Evolutionary conservation across 2,329 filamentous ascomycete genomes (phyloP).

Genomic region (Fusarium dimerum): DNA sequence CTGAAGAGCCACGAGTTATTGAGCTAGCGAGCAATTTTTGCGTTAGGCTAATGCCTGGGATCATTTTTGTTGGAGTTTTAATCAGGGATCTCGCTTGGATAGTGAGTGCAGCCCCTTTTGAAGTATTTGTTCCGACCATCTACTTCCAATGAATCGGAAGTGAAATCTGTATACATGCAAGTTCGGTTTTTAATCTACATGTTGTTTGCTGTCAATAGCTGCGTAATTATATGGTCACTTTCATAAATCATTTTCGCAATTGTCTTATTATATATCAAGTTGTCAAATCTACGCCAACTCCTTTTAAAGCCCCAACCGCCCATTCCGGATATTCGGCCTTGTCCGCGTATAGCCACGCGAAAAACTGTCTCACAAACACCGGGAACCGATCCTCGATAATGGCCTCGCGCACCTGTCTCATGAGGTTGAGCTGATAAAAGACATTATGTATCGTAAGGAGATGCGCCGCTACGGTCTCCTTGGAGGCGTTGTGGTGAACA

Average conservation of each 20-base stretch:
- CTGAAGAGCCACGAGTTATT: constrained; percentile 6
- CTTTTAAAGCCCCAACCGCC: constrained; percentile 77
- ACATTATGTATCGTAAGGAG: constrained; percentile 94
- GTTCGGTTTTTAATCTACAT: not conserved
- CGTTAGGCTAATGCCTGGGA: constrained; percentile 1
- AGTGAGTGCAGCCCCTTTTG: not conserved
- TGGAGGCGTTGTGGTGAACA: constrained; percentile 86
- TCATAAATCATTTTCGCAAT: not conserved
- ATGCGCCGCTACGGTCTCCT: constrained; percentile 89
- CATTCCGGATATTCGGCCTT: constrained; percentile 74
- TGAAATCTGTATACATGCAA: not conserved
- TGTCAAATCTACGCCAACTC: constrained; percentile 72
- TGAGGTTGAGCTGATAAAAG: constrained; percentile 84
- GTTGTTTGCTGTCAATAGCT: no score
- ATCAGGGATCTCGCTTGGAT: not conserved
- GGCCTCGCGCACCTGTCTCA: constrained; percentile 72
- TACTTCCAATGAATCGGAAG: not conserved
- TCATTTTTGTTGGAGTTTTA: not conserved
- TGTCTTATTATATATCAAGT: constrained; percentile 18
- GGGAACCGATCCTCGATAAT: constrained; percentile 83
- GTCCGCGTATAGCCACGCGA: constrained; percentile 65
- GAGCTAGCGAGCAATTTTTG: constrained; percentile 3
- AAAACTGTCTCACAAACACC: constrained; percentile 76
- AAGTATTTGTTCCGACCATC: not conserved
- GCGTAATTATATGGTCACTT: not conserved